Conservation (phyloP, 2,329 filamentous ascomycete genomes). For the Arthrobotrys entomopaga region DNA sequence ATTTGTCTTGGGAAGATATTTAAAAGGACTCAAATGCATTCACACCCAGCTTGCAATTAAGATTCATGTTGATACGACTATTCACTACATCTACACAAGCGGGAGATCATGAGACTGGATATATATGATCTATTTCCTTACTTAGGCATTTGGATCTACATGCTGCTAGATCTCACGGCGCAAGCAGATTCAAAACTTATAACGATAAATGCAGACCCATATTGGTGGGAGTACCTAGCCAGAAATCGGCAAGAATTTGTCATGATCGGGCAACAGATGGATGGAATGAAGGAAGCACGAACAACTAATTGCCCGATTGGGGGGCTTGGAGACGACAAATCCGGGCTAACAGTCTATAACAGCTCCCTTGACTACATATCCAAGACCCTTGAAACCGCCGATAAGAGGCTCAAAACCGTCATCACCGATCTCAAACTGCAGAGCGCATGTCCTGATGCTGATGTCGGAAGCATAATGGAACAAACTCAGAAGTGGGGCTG, state of each 20-base stretch:
- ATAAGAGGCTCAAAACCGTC: constrained; percentile 3
- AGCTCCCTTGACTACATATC: not conserved
- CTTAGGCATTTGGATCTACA: not conserved
- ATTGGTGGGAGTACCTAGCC: constrained; percentile 1
- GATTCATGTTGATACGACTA: too few relatives aligned
- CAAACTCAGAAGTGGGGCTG: constrained; percentile 1
- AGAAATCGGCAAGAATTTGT: not conserved
- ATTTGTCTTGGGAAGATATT: too few relatives aligned
- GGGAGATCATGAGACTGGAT: too few relatives aligned
- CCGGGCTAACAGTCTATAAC: not conserved
- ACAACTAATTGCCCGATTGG: not conserved
- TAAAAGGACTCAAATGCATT: too few relatives aligned
- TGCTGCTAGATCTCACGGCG: not conserved
- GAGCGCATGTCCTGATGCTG: not conserved
- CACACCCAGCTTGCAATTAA: too few relatives aligned
- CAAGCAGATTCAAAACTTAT: not conserved
- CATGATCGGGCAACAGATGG: not conserved
- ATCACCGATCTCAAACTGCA: not conserved
- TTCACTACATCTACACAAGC: too few relatives aligned
- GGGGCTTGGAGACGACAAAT: not conserved
- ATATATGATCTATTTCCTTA: not conserved
- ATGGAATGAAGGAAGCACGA: not conserved
- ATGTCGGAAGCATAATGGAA: not conserved
- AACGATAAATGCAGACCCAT: not conserved
- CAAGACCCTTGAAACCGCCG: not conserved